Percentiles rank a stretch among this genome's conserved stretches.
Conservation (phyloP, 495 filamentous ascomycete species). For the Penicillium maclennaniae region DNA sequence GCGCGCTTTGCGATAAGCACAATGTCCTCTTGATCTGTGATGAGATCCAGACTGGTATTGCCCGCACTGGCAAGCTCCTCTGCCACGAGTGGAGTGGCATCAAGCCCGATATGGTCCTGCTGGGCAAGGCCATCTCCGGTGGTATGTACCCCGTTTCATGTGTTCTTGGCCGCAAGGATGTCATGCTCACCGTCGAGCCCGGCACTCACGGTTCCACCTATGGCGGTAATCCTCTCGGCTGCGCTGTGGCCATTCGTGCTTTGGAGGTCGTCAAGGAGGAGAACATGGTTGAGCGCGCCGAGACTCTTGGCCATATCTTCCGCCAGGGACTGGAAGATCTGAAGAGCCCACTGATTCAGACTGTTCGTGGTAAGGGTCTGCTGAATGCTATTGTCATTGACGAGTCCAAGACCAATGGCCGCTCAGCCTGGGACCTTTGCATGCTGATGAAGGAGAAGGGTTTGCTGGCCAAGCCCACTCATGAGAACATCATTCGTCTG, state of each 20-base stretch:
- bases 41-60: slow-evolving; percentile 98
- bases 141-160: slow-evolving; percentile 98
- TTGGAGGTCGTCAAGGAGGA: slow-evolving; percentile 92
- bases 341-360: slow-evolving; percentile 73
- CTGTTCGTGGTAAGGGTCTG: slow-evolving; percentile 86
- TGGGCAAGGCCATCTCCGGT: slow-evolving; percentile 96
- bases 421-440: slow-evolving; percentile 95
- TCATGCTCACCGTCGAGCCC: slow-evolving; percentile 97
- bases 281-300: slow-evolving; percentile 75
- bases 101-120: slow-evolving; percentile 89
- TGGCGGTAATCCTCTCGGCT: slow-evolving; percentile 95
- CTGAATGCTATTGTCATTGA: slow-evolving; percentile 97
- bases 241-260: slow-evolving; percentile 93
- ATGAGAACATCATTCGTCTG: slow-evolving; percentile 84
- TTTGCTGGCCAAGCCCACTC: slow-evolving; percentile 94
- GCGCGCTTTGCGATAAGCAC: slow-evolving; percentile 85
- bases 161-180: slow-evolving; percentile 81
- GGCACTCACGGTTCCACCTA: slow-evolving; percentile 97
- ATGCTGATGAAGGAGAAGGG: slow-evolving; percentile 95
- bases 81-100: slow-evolving; percentile 93
- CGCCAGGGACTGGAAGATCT: slow-evolving; percentile 68
- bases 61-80: slow-evolving; percentile 86
- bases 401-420: slow-evolving; percentile 77
- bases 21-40: slow-evolving; percentile 95
- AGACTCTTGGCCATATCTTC: slow-evolving; percentile 79